Conservation (phyloP, 1,284 basidiomycete genomes). For the Tilletiopsis washingtonensis region DNA sequence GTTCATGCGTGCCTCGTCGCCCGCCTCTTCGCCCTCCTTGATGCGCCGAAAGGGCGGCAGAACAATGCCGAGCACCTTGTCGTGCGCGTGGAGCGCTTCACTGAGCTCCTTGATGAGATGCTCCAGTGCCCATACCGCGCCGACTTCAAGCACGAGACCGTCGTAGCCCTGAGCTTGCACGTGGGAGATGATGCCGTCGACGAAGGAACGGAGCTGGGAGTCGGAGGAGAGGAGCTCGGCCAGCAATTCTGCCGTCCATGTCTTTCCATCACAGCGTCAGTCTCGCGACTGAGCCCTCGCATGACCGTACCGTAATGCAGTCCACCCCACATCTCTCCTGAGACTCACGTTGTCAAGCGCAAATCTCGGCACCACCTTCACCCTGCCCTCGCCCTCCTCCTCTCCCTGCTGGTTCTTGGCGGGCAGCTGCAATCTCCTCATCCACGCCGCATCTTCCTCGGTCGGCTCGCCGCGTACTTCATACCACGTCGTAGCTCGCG, state of each 20-base stretch:
- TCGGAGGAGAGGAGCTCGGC: neutral
- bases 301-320: neutral
- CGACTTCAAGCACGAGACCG: slow-evolving; percentile 18
- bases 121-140: slow-evolving; percentile 18
- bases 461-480: slow-evolving; percentile 17
- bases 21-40: neutral
- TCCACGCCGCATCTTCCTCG: slow-evolving; percentile 9
- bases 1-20: slow-evolving; percentile 9
- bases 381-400: neutral
- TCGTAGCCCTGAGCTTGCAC: slow-evolving; percentile 6
- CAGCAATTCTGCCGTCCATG: neutral
- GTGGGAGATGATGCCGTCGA: slow-evolving; percentile 3
- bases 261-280: neutral
- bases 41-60: slow-evolving; percentile 16
- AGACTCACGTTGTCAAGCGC: slow-evolving; percentile 19
- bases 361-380: slow-evolving; percentile 20
- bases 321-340: slow-evolving; percentile 9
- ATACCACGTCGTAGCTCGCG: slow-evolving; percentile 10
- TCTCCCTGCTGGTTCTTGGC: neutral
- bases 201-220: slow-evolving; percentile 3
- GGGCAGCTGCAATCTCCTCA: slow-evolving; percentile 3
- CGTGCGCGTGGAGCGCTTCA: neutral
- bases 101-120: slow-evolving; percentile 13
- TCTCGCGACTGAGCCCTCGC: neutral
- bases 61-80: slow-evolving; percentile 12